These are phyloP conservation scores for Leishmania mexicana DNA, from an alignment of 208 protist genomes.

Conservation along the genomic window DNA sequence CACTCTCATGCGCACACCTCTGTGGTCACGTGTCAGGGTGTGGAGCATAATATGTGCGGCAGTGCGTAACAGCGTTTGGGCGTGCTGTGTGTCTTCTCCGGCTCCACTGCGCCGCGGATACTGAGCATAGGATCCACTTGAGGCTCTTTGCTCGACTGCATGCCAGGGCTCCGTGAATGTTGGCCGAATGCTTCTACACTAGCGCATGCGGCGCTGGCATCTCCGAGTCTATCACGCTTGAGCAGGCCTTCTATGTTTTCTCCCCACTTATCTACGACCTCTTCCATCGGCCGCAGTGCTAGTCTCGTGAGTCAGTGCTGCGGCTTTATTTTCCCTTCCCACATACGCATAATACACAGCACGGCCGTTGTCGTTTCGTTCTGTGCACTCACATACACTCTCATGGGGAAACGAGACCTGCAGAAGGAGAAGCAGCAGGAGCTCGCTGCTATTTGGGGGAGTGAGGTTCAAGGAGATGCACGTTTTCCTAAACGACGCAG, in stretches of 20 bases:
- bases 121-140: not conserved
- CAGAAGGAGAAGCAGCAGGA: slow-evolving; percentile 85
- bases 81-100: not conserved
- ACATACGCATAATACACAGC: not conserved
- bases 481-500: slow-evolving; percentile 74
- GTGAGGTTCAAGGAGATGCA: slow-evolving; percentile 67
- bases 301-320: not conserved
- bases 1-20: not conserved
- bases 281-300: slow-evolving; percentile 2
- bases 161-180: not conserved
- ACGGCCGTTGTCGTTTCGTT: not conserved
- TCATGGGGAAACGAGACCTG: slow-evolving; percentile 77
- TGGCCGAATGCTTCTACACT: not conserved
- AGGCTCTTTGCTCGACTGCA: not conserved
- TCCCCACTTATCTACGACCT: slow-evolving; percentile 6
- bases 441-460: slow-evolving; percentile 87
- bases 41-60: not conserved
- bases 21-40: not conserved
- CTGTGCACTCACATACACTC: not conserved
- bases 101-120: not conserved
- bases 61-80: not conserved
- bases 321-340: not conserved
- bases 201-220: not conserved
- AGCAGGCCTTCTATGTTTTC: not conserved
- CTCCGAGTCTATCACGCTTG: not conserved